Evolutionary conservation across 2,329 filamentous ascomycete species (phyloP), one percentile per base, ranked within the genome.

Genomic region (Cercospora sojina): DNA sequence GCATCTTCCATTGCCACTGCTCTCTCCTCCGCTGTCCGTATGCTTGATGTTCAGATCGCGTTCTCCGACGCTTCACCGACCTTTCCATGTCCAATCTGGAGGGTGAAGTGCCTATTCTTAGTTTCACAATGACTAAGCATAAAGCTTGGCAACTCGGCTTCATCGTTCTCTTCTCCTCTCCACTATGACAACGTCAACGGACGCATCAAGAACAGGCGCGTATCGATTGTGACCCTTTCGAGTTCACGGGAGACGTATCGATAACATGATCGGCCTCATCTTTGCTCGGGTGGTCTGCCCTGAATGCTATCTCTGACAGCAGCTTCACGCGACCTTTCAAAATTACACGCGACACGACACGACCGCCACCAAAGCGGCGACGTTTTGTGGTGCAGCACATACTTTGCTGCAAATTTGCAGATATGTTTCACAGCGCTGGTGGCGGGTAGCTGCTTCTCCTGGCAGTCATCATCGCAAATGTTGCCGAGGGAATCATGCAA

Each of bases 61-160:
- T 10, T 3, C 16, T 10, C 29, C n/a, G 18, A 57, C 9, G 53
- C 53, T 57, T 57, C 53, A 57, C 53, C 53, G 53, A 57, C 8
- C 3, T 56, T 56, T 56, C 8, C 27, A 18, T 23, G 31, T 35
- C 27, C 53, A 31, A 55, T 27, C 53, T 25, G 23, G 12, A 32
- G 27, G n/a, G 53, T 32, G 27, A 18, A 35, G 53, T 35, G 27
- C 41, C 59, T 61, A 61, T 61, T 51, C 59, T 61, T 61, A 20
- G 59, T n/a, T n/a, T 7, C 53, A 12, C 20, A 9, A 12, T 57
- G 53, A 57, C 53, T 57, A 35, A 57, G 47, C 47, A n/a, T 6
- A 9, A 32, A 13, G 27, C 53, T 57, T 57, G 53, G 53, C 53
- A 35, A 35, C 13, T 38, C n/a, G 35, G 6, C 13, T 16, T 32